These are phyloP conservation scores for Metarhizium rileyi DNA, from an alignment of 2,329 filamentous ascomycete species.

Conservation along the genomic window DNA sequence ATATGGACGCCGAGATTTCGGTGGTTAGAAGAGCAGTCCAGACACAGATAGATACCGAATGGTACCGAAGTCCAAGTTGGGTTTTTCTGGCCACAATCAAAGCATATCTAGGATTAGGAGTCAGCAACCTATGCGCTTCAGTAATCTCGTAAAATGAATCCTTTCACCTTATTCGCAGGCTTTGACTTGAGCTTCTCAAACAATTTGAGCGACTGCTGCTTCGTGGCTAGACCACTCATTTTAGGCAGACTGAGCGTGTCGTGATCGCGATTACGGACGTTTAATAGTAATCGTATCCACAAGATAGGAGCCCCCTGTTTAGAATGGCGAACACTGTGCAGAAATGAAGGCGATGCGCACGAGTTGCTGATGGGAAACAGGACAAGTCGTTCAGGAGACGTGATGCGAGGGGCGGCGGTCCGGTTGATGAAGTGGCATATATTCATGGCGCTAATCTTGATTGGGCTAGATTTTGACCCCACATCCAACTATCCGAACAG, in stretches of 20 bases:
- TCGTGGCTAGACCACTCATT: conserved; percentile 67
- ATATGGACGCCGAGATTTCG: conserved; percentile 97
- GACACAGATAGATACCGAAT: conserved; percentile 93
- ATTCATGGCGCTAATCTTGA: conserved; percentile 26
- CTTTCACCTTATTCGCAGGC: conserved; percentile 87
- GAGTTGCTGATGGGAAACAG: not conserved
- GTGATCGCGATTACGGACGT: not conserved
- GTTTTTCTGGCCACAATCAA: conserved; percentile 96
- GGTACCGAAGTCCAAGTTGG: conserved; percentile 97
- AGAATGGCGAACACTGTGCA: not conserved
- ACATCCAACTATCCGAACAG: conserved; percentile 9
- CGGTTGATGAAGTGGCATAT: conserved; percentile 34
- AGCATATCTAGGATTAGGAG: conserved; percentile 62
- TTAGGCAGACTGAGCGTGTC: conserved; percentile 20
- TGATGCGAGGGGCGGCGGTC: conserved; percentile 19
- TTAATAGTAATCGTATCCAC: not conserved
- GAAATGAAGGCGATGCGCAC: not conserved
- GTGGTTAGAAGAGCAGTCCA: conserved; percentile 96
- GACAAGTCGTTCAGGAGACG: conserved; percentile 24
- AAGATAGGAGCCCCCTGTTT: not conserved
- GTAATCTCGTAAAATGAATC: conserved; percentile 12
- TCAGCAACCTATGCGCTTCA: not conserved
- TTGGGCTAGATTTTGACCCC: conserved; percentile 17
- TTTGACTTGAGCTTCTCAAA: conserved; percentile 97
- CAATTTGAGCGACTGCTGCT: conserved; percentile 91